Evolutionary conservation across 768 basidiomycete species (phyloP), one percentile per base, ranked within the genome.

Genomic region (Filobasidium wieringae): DNA sequence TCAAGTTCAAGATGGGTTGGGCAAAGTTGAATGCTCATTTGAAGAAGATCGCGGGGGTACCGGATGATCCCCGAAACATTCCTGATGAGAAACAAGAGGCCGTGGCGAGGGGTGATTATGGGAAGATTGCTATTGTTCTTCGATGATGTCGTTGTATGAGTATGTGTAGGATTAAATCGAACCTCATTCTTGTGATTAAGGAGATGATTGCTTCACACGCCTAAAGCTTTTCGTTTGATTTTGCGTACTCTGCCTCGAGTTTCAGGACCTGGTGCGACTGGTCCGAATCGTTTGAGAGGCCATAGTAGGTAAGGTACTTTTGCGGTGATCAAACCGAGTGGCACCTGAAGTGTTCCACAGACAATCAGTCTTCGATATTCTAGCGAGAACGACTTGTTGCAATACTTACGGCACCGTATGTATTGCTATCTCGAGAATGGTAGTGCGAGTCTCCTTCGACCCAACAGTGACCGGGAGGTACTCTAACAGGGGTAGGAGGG

Each of bases 1-100:
- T 86, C 26, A 79, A 71, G 60, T 93, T 92, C 65, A 83, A 87
- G 62, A 82, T 84, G 31, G 84, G 86, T 0, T 92, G 89, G 91
- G 82, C 82, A 11, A 75, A 84, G 49, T 75, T 97, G 53, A 83
- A 87, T 70, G 79, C 78, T 57, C 88, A 70, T 26, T 61, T 73
- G 39, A 65, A 52, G 15, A 51, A 45, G 22, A 59, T 66, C 6
- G 66, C 61, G 2, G 63, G 61, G 27, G 33, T 56, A 24, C 84
- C 85, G 72, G 52, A 54, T 24, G 29, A 47, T 37, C 24, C 26
- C 6, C n/a, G 49, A 4, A 39, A 41, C 40, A 17, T 52, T 24
- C 12, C 12, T 15, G 40, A 37, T 31, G 34, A 22, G 12, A 53
- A 52, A 39, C 34, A 36, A 33, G 43, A 54, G 30, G 34, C 45